Evolutionary conservation across 495 filamentous ascomycete genomes (phyloP).

Genomic region (Tuber melanosporum): DNA sequence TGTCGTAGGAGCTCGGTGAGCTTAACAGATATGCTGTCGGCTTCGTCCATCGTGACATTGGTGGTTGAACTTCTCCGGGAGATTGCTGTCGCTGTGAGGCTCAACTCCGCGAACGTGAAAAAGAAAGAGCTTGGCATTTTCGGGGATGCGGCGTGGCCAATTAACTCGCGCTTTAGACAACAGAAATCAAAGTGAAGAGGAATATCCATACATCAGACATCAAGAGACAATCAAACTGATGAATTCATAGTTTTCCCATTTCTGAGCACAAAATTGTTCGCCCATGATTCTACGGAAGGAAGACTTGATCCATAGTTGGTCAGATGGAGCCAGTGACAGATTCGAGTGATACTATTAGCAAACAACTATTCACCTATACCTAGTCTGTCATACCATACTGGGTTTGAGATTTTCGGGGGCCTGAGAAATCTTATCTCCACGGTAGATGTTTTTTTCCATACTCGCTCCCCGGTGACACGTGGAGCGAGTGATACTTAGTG

Average conservation of each 20-base stretch:
- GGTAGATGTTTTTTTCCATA: background rate
- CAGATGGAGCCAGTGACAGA: background rate
- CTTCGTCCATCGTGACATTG: slow-evolving; percentile 47
- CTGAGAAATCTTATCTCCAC: background rate
- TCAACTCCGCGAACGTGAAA: background rate
- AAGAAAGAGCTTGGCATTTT: background rate
- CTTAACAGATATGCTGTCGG: slow-evolving; percentile 52
- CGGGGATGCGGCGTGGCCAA: background rate
- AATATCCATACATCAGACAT: background rate
- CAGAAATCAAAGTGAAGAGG: background rate
- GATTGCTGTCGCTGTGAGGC: background rate
- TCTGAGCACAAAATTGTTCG: background rate
- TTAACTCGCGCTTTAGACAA: background rate
- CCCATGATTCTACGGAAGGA: background rate
- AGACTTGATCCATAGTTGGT: background rate
- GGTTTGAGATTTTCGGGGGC: too few species aligned
- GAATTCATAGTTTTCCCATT: background rate
- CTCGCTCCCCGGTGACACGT: background rate
- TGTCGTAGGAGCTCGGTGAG: slow-evolving; percentile 67
- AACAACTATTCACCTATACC: background rate
- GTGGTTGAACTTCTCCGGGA: background rate
- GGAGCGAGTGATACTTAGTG: background rate
- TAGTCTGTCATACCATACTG: background rate
- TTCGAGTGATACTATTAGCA: background rate
- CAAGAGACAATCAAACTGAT: background rate